Evolutionary conservation across 306 rosid genomes (phyloP).

Genomic region (Glycine tomentella): DNA sequence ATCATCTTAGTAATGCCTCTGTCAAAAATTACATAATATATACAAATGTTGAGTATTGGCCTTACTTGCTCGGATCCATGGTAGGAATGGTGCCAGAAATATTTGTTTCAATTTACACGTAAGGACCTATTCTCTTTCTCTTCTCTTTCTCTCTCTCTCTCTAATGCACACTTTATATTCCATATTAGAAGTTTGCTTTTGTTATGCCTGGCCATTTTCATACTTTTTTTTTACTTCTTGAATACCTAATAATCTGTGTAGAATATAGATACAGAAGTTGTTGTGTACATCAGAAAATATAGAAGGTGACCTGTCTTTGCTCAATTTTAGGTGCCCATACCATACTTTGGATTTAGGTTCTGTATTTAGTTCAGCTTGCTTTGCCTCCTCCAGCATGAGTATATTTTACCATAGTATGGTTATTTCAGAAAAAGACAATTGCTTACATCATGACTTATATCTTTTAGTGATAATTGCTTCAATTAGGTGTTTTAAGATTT

Average conservation of each 20-base stretch:
- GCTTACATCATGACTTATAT: not conserved
- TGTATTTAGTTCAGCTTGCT: not conserved
- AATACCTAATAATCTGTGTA: conserved; percentile 2
- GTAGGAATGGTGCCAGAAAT: conserved; percentile 84
- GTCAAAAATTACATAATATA: too few relatives aligned
- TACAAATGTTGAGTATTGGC: conserved; percentile 83
- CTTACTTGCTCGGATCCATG: conserved; percentile 87
- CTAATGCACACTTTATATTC: not conserved
- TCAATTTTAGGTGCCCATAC: not conserved
- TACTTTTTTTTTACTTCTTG: not conserved
- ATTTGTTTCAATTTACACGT: conserved; percentile 94
- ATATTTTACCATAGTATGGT: not conserved
- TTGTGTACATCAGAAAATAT: not conserved
- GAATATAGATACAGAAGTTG: not conserved
- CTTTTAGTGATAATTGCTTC: not conserved
- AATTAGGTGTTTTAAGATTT: not conserved
- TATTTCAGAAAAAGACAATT: not conserved
- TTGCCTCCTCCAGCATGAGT: conserved; percentile 12
- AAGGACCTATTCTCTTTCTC: too few relatives aligned
- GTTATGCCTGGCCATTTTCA: not conserved
- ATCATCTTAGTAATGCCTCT: too few relatives aligned
- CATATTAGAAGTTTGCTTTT: not conserved
- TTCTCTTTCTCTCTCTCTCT: too few relatives aligned
- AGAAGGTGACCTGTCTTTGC: conserved; percentile 20
- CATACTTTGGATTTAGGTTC: conserved; percentile 4